Conservation (phyloP, 1,284 basidiomycete genomes). For the Cutaneotrichosporon dermatis region DNA sequence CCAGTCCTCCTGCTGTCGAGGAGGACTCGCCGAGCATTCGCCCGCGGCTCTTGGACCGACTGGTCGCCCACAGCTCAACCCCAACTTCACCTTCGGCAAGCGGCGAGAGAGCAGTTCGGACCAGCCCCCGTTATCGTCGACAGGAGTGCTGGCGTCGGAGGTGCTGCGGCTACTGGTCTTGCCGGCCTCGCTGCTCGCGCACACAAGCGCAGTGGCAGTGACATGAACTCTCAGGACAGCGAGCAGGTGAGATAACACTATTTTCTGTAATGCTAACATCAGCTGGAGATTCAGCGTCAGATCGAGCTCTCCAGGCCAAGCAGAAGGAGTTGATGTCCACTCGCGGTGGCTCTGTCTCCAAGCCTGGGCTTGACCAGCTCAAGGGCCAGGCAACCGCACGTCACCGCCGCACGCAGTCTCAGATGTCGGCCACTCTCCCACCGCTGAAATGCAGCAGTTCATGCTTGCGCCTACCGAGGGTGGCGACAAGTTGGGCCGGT, state of each 20-base stretch:
- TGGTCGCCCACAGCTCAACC: slow-evolving; percentile 81
- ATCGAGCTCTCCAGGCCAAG: slow-evolving; percentile 87
- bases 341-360: slow-evolving; percentile 64
- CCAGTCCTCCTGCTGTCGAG: slow-evolving; percentile 31
- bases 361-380: slow-evolving; percentile 55
- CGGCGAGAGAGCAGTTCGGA: slow-evolving; percentile 19
- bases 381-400: slow-evolving; percentile 43
- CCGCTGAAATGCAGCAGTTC: slow-evolving; percentile 3
- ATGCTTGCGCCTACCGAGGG: slow-evolving; percentile 8
- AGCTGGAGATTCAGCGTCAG: slow-evolving; percentile 85
- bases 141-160: slow-evolving; percentile 38
- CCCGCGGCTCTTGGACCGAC: slow-evolving; percentile 58
- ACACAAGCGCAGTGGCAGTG: slow-evolving; percentile 56
- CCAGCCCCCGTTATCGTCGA: slow-evolving; percentile 24
- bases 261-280: slow-evolving; percentile 1
- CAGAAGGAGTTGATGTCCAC: slow-evolving; percentile 75
- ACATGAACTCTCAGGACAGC: slow-evolving; percentile 66
- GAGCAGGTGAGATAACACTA: slow-evolving; percentile 62
- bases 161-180: slow-evolving; percentile 41
- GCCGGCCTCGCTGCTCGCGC: slow-evolving; percentile 48
- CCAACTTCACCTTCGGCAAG: slow-evolving; percentile 80
- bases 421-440: slow-evolving; percentile 46
- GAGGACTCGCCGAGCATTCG: slow-evolving; percentile 38
- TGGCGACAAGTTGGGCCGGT: slow-evolving; percentile 15
- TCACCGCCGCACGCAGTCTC: slow-evolving; percentile 85